These are phyloP conservation scores for Tetradesmus obliquus DNA, from an alignment of 139 green algal genomes.

Conservation along the genomic window DNA sequence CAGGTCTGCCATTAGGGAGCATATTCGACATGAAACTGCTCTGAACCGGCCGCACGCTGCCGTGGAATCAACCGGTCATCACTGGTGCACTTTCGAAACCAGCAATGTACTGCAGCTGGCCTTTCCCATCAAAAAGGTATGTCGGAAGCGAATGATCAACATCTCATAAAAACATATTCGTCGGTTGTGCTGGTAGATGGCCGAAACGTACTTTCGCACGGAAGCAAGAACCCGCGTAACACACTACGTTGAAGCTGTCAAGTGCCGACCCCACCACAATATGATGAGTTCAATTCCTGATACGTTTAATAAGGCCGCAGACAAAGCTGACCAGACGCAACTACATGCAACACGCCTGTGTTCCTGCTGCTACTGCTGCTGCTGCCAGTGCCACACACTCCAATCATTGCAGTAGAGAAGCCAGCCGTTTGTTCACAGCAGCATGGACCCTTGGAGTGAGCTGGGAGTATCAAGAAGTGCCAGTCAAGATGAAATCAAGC, in stretches of 20 bases:
- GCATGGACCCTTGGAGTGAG: not conserved
- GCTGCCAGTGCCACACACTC: not conserved
- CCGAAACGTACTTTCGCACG: not conserved
- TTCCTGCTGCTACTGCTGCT: not conserved
- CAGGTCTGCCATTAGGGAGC: not conserved
- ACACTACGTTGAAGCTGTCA: not conserved
- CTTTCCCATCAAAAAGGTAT: not conserved
- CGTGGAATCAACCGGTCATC: not conserved
- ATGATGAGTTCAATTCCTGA: not conserved
- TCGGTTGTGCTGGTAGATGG: too few species aligned
- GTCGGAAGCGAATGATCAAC: too few species aligned
- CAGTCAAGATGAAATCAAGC: conserved; percentile 5
- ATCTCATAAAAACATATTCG: too few species aligned
- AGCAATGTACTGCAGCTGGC: not conserved
- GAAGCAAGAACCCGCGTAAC: not conserved
- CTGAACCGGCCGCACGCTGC: not conserved
- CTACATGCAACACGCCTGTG: not conserved
- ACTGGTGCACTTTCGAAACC: not conserved
- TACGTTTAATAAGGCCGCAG: not conserved
- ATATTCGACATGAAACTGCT: not conserved
- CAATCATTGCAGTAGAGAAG: not conserved
- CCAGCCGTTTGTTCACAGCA: not conserved
- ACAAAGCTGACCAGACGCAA: not conserved
- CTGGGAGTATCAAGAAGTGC: conserved; percentile 2
- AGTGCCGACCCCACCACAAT: not conserved